phyloP scores from a whole-genome alignment of 2,329 filamentous ascomycete genomes.

The Aspergillus fumigatiaffinis region DNA sequence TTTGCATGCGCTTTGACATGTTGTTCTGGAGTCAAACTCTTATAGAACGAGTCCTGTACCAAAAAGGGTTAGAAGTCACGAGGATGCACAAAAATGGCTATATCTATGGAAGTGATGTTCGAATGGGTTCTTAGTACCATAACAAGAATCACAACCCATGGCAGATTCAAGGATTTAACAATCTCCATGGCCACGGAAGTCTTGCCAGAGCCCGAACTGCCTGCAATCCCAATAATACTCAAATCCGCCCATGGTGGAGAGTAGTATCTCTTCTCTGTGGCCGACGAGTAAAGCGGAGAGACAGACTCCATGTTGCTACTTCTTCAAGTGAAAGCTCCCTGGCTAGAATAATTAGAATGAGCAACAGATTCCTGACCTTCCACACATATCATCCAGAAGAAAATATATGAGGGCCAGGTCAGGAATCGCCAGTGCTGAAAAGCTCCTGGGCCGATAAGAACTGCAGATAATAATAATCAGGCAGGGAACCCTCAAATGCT shows the following conservation, averaged over 20 bases:
- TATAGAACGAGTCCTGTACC: conserved; percentile 90
- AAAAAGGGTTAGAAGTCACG: conserved; percentile 14
- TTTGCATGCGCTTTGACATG: conserved; percentile 79
- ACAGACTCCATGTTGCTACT: conserved; percentile 32
- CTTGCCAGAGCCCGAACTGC: conserved; percentile 92
- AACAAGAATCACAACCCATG: conserved; percentile 96
- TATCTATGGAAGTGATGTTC: conserved; percentile 5
- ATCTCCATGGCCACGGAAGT: conserved; percentile 91
- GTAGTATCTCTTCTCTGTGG: conserved; percentile 70
- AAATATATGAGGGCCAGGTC: neutral
- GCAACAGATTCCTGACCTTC: neutral
- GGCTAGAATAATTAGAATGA: neutral
- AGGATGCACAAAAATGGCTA: neutral
- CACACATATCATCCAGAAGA: conserved; percentile 3
- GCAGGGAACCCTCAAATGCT: neutral
- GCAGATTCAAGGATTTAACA: conserved; percentile 81
- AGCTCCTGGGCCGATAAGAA: conserved; percentile 1
- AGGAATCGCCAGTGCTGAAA: neutral
- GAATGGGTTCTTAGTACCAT: conserved; percentile 61
- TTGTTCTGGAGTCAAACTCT: conserved; percentile 74
- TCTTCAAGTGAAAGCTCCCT: conserved; percentile 1
- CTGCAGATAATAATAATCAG: neutral
- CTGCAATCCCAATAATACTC: conserved; percentile 93
- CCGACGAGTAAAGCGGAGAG: conserved; percentile 33
- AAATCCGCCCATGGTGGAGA: conserved; percentile 94